Base-by-base conservation (phyloP, 2,329 filamentous ascomycete genomes). In the Aspergillus costaricaensis region DNA sequence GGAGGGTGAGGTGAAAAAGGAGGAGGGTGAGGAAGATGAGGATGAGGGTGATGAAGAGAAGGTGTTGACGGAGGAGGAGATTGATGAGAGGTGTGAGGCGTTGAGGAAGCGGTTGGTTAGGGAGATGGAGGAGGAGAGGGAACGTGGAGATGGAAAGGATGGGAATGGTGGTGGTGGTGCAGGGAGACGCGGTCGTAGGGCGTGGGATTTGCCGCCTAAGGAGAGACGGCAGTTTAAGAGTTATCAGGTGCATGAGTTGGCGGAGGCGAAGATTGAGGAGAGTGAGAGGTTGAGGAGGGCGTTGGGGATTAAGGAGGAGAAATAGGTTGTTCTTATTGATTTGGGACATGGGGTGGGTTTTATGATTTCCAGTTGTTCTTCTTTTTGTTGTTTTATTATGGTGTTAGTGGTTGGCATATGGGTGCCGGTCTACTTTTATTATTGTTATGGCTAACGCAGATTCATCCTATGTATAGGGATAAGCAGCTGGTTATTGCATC, bases 171-270 rank as follows among this genome's bases (percentile, higher is more conserved):
- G 57, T 36, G 61, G 43, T 49, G 60, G 52, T 43, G 54, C 30
- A 36, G 65, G 50, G 58, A 68, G 49, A 76, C 73, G 64, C 68
- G 12, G 53, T n/a, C 17, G 21, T 6, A 62, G 57, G 70, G 55
- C 55, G 65, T 36, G 72, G 70, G 23, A 58, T 47, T 17, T 60
- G 47, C 48, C 57, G 55, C 64, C 65, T 5, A 68, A 63, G 62
- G 70, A 73, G 62, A 65, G 74, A 72, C 79, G 61, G 71, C 84
- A 86, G 9, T 83, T 98, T 65, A 99, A 98, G 79, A 84, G 88
- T 66, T 92, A 98, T 78, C 92, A 98, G 78, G 92, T 98, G 19
- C 95, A 99, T 80, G 95, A 98, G 79, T 84, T 96, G 75, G 95
- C 95, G 17, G 91, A 95, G 71, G 95, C 94, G 62, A 99, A 99